Evolutionary conservation across 1,284 basidiomycete genomes (phyloP).

Genomic region (Leccinum proliferum): DNA sequence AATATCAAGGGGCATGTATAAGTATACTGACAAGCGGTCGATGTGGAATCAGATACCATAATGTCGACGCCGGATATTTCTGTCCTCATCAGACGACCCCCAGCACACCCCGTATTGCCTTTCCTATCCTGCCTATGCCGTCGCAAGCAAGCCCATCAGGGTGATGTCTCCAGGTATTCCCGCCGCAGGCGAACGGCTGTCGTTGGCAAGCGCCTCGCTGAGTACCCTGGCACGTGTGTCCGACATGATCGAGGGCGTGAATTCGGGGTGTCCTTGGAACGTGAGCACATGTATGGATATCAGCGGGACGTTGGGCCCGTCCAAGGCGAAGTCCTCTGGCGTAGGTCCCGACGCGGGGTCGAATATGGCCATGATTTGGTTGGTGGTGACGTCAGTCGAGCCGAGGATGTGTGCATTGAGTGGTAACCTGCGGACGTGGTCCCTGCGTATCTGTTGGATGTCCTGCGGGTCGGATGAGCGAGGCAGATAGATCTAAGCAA

Average conservation of each 20-base stretch:
- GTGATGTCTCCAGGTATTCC: slow-evolving; percentile 16
- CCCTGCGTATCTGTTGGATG: slow-evolving; percentile 35
- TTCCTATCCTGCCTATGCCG: slow-evolving; percentile 52
- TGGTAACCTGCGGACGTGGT: not conserved
- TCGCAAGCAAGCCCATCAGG: slow-evolving; percentile 46
- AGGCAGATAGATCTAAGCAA: not conserved
- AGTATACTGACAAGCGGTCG: not conserved
- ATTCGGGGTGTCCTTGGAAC: slow-evolving; percentile 81
- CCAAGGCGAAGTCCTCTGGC: not conserved
- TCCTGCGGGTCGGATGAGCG: slow-evolving; percentile 32
- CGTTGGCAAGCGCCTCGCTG: slow-evolving; percentile 35
- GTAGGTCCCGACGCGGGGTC: slow-evolving; percentile 21
- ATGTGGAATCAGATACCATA: slow-evolving; percentile 2
- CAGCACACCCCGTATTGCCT: slow-evolving; percentile 57
- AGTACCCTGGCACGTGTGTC: slow-evolving; percentile 49
- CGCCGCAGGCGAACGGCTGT: slow-evolving; percentile 25
- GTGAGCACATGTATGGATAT: slow-evolving; percentile 65
- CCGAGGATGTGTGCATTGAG: slow-evolving; percentile 52
- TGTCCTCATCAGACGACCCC: slow-evolving; percentile 29
- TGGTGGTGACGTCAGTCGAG: slow-evolving; percentile 50
- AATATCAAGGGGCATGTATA: no score
- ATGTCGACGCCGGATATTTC: no score
- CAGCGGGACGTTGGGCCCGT: slow-evolving; percentile 8
- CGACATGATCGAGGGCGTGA: slow-evolving; percentile 59
- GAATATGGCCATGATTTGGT: slow-evolving; percentile 65